phyloP scores from a whole-genome alignment of 441 rosid genomes.

The Erodium trifolium region DNA sequence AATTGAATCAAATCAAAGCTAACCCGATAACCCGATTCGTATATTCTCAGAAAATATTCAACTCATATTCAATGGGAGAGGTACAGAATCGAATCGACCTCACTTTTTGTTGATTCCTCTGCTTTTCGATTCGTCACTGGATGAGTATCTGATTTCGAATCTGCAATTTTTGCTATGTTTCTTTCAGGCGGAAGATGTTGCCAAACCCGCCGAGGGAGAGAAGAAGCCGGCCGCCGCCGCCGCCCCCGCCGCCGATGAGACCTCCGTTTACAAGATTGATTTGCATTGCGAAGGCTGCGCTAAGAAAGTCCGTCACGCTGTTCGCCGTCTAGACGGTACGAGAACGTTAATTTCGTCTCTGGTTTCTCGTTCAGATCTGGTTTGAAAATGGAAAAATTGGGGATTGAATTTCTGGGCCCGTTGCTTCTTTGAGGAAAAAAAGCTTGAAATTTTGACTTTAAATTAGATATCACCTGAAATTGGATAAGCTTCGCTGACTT shows the following conservation, averaged over 20 bases:
- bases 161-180: neutral
- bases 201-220: constrained; percentile 38
- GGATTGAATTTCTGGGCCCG: too few species aligned
- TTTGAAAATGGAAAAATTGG: too few species aligned
- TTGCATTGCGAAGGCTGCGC: constrained; percentile 93
- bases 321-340: constrained; percentile 50
- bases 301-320: constrained; percentile 51
- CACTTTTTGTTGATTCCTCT: neutral
- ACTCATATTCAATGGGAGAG: neutral
- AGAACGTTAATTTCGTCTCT: neutral
- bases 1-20: too few species aligned
- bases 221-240: constrained; percentile 44
- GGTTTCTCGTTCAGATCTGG: too few species aligned
- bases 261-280: constrained; percentile 66
- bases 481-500: too few species aligned
- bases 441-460: too few species aligned
- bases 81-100: neutral
- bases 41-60: neutral
- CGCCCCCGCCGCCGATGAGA: constrained; percentile 32
- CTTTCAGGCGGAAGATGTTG: constrained; percentile 40
- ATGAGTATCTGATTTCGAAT: neutral
- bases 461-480: too few species aligned
- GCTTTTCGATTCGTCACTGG: constrained; percentile 4
- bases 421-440: too few species aligned
- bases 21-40: too few species aligned